Conservation (phyloP, 2,329 filamentous ascomycete genomes). For the Monosporascus sp. region DNA sequence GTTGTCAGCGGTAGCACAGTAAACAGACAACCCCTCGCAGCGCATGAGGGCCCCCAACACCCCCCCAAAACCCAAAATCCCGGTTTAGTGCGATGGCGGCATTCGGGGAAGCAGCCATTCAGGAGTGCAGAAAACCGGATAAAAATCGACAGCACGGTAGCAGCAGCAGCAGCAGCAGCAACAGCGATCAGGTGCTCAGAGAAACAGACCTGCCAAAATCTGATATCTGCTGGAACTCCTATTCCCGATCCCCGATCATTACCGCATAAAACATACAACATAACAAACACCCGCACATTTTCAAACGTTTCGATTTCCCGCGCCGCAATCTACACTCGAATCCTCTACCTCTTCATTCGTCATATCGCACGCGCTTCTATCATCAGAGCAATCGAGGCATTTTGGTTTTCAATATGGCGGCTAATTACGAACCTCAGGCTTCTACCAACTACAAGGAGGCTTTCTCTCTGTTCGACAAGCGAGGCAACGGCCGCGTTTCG, state of each 20-base stretch:
- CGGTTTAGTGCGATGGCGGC: constrained; percentile 21
- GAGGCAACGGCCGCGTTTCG: constrained; percentile 87
- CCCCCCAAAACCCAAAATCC: constrained; percentile 8
- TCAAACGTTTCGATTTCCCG: background rate
- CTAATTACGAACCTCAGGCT: constrained; percentile 46
- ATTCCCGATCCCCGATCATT: background rate
- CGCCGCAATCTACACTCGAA: background rate
- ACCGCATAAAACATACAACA: background rate
- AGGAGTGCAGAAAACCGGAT: constrained; percentile 7
- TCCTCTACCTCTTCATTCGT: background rate
- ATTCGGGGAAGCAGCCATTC: constrained; percentile 15
- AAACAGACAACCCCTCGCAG: background rate
- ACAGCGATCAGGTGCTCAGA: background rate
- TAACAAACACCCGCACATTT: background rate
- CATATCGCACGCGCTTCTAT: background rate
- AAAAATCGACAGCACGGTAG: background rate
- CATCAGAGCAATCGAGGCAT: background rate
- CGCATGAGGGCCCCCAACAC: background rate
- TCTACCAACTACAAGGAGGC: constrained; percentile 99
- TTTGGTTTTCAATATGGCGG: constrained; percentile 18
- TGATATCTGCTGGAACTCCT: background rate
- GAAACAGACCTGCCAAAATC: background rate
- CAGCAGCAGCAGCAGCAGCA: background rate
- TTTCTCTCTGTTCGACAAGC: constrained; percentile 99
- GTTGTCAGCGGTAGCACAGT: background rate